Percentiles rank a stretch among this genome's conserved stretches.
Evolutionary conservation across 352 stramenopile species (phyloP).

Genomic region (Thalassiosira oceanica): DNA sequence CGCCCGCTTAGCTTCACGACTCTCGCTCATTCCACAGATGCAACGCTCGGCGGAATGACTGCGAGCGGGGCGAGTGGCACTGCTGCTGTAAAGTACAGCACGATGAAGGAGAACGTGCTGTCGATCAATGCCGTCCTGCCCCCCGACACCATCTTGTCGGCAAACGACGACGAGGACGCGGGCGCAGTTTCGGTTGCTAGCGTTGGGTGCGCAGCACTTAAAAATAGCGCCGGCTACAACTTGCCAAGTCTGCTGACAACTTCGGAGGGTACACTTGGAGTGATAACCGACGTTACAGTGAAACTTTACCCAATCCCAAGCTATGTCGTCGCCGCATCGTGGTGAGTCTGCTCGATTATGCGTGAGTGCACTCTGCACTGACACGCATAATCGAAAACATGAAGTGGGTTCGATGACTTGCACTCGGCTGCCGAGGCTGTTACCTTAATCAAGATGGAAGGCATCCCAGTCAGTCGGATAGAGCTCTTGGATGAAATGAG

Average conservation of each 20-base stretch:
- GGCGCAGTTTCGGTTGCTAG: constrained; percentile 82
- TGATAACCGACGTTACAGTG: constrained; percentile 95
- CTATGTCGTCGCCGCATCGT: no score
- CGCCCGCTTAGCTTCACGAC: no score
- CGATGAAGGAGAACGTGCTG: constrained; percentile 96
- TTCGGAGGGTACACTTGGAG: constrained; percentile 91
- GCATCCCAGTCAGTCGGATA: no score
- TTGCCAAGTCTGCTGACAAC: constrained; percentile 92
- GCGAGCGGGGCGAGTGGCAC: constrained; percentile 73
- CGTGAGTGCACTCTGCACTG: no score
- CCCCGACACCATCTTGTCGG: constrained; percentile 11
- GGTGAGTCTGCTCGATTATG: no score
- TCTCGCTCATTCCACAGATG: constrained; percentile 96
- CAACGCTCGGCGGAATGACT: constrained; percentile 94
- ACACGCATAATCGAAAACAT: no score
- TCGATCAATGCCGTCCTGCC: constrained; percentile 89
- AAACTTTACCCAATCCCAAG: no score
- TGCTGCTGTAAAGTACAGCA: constrained; percentile 87
- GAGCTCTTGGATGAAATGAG: no score
- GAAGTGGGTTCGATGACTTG: no score
- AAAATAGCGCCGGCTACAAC: constrained; percentile 96
- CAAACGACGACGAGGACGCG: neutral
- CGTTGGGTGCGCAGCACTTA: constrained; percentile 89
- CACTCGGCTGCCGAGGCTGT: no score
- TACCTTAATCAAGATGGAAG: no score